phyloP scores from a whole-genome alignment of 352 stramenopile genomes.

The Phytopythium ostracodes region DNA sequence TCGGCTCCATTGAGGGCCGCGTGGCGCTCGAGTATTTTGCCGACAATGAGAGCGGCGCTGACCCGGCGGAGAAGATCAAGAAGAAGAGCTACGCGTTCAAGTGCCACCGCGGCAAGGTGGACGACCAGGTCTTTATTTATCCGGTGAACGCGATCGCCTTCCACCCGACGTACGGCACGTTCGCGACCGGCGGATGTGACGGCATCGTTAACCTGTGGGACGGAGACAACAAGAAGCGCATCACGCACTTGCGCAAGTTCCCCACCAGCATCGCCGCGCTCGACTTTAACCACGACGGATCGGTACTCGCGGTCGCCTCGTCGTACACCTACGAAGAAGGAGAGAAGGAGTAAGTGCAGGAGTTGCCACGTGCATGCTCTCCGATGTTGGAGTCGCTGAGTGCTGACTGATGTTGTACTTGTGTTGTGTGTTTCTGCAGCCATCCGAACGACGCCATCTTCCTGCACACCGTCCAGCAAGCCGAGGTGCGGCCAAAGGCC shows the following conservation, averaged over 20 bases:
- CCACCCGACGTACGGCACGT: conserved; percentile 92
- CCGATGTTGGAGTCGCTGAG: not conserved
- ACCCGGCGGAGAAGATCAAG: conserved; percentile 10
- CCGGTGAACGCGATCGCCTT: conserved; percentile 96
- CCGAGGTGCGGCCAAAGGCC: conserved; percentile 84
- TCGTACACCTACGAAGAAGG: conserved; percentile 98
- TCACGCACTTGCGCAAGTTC: conserved; percentile 79
- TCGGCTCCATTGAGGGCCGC: conserved; percentile 95
- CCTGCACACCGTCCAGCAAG: conserved; percentile 85
- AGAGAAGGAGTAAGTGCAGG: conserved; percentile 87
- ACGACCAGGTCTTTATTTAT: conserved; percentile 87
- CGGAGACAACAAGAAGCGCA: conserved; percentile 94
- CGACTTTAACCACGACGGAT: conserved; percentile 93
- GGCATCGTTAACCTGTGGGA: conserved; percentile 93
- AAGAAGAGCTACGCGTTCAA: conserved; percentile 97
- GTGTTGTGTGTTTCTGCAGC: conserved; percentile 22
- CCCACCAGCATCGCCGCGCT: conserved; percentile 90
- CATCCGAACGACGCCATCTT: conserved; percentile 94
- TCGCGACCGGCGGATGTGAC: conserved; percentile 95
- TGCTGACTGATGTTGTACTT: conserved; percentile 4
- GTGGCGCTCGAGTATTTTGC: conserved; percentile 96
- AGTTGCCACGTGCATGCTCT: not conserved
- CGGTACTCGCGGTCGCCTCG: conserved; percentile 90
- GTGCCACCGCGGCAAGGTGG: conserved; percentile 92
- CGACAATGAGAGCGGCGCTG: conserved; percentile 21